Conservation (phyloP, 2,329 filamentous ascomycete species). For the Alternaria brassicae region DNA sequence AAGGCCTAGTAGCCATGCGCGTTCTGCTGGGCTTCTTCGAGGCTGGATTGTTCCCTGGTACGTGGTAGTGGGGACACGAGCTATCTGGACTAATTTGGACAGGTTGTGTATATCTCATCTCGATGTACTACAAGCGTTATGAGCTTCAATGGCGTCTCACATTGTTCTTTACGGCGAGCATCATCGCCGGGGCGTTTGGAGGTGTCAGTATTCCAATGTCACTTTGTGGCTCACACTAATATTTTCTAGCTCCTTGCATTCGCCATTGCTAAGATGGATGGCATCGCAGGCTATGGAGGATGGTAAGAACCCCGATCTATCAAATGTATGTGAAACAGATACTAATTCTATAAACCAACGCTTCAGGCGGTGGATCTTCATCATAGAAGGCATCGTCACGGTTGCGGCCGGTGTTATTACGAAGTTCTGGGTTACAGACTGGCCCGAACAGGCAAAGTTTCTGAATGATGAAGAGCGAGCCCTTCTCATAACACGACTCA, state of each 20-base stretch:
- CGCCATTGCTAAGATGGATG: slow-evolving; percentile 67
- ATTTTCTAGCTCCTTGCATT: slow-evolving; percentile 47
- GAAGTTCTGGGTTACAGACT: slow-evolving; percentile 62
- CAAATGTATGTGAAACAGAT: neutral
- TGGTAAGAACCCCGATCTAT: slow-evolving; percentile 17
- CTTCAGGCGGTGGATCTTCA: slow-evolving; percentile 40
- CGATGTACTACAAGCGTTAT: slow-evolving; percentile 54
- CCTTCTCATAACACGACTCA: slow-evolving; percentile 39
- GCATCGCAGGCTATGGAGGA: slow-evolving; percentile 52
- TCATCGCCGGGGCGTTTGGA: slow-evolving; percentile 53
- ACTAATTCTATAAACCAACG: neutral
- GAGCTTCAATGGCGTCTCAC: slow-evolving; percentile 53
- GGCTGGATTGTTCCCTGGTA: slow-evolving; percentile 46
- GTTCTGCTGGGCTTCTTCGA: slow-evolving; percentile 50
- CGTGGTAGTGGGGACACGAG: neutral
- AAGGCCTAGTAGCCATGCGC: slow-evolving; percentile 57
- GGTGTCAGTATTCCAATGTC: slow-evolving; percentile 35
- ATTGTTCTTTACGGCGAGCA: slow-evolving; percentile 52
- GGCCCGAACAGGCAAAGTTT: slow-evolving; percentile 48
- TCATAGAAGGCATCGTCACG: slow-evolving; percentile 43
- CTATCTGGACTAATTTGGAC: neutral
- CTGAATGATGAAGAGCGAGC: slow-evolving; percentile 36
- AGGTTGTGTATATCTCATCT: slow-evolving; percentile 44
- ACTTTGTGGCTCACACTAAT: neutral
- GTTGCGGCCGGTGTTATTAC: slow-evolving; percentile 52